phyloP scores from a whole-genome alignment of 345 rosid genomes.

The Eutrema yunnanense region DNA sequence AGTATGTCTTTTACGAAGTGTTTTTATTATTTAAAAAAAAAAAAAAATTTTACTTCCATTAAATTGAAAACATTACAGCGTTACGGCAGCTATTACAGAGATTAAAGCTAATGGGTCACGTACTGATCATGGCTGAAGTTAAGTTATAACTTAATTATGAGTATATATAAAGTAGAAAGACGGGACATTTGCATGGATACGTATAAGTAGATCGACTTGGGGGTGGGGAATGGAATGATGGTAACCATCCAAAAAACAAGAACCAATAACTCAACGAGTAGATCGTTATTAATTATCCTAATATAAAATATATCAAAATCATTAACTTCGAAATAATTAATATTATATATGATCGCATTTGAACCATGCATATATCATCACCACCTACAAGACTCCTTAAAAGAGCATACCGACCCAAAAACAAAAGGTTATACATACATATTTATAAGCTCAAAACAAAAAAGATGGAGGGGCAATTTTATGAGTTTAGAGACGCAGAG shows the following conservation, averaged over 20 bases:
- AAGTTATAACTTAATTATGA: background rate
- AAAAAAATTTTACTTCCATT: no score
- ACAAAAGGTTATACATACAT: conserved; percentile 22
- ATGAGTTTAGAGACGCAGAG: conserved; percentile 56
- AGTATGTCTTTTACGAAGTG: background rate
- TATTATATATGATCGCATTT: conserved; percentile 21
- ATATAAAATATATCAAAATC: background rate
- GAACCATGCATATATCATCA: conserved; percentile 18
- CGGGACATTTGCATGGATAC: background rate
- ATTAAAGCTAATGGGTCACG: no score
- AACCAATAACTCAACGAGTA: no score
- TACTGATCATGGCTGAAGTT: no score
- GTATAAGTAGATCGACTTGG: background rate
- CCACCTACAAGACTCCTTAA: conserved; percentile 16
- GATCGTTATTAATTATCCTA: background rate
- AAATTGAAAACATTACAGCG: no score
- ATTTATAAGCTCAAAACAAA: background rate
- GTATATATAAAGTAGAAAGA: background rate
- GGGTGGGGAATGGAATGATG: background rate
- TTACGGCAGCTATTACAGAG: no score
- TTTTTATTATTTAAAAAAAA: no score
- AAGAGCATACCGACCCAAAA: conserved; percentile 9
- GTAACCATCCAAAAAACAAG: background rate
- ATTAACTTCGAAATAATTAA: conserved; percentile 1
- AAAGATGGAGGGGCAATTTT: background rate